These are phyloP conservation scores for Breviolum minutum DNA, from an alignment of 73 alveolate genomes.

Conservation along the genomic window DNA sequence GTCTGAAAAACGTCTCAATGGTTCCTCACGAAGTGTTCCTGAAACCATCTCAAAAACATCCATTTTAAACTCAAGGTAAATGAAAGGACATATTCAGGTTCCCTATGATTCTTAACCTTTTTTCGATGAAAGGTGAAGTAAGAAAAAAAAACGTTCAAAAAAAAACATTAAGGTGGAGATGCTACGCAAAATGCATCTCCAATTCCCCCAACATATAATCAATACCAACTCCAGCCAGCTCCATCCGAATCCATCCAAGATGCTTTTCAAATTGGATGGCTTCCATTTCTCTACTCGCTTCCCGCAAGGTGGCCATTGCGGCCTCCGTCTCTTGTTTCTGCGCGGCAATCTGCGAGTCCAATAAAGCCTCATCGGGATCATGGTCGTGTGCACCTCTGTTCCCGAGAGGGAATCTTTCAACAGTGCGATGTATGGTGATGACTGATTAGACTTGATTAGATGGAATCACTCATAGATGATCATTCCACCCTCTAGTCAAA, in stretches of 20 bases:
- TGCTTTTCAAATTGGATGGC: conserved; percentile 96
- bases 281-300: conserved; percentile 97
- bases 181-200: not conserved
- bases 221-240: not conserved
- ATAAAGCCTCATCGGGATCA: conserved; percentile 24
- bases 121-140: too few relatives aligned
- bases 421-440: too few relatives aligned
- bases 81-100: too few relatives aligned
- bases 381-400: not conserved
- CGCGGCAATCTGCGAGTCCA: conserved; percentile 97
- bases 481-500: too few relatives aligned
- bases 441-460: too few relatives aligned
- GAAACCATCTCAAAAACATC: too few relatives aligned
- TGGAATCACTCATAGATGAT: too few relatives aligned
- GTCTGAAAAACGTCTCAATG: too few relatives aligned
- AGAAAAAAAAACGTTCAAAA: not conserved
- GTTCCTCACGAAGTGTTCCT: too few relatives aligned
- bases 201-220: not conserved
- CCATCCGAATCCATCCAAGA: conserved; percentile 41
- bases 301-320: conserved; percentile 98
- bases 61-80: too few relatives aligned
- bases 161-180: not conserved
- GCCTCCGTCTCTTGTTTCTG: conserved; percentile 97
- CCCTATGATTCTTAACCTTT: too few relatives aligned
- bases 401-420: too few relatives aligned